Base-by-base conservation (phyloP, 2,329 filamentous ascomycete genomes). In the Exophiala sp. region DNA sequence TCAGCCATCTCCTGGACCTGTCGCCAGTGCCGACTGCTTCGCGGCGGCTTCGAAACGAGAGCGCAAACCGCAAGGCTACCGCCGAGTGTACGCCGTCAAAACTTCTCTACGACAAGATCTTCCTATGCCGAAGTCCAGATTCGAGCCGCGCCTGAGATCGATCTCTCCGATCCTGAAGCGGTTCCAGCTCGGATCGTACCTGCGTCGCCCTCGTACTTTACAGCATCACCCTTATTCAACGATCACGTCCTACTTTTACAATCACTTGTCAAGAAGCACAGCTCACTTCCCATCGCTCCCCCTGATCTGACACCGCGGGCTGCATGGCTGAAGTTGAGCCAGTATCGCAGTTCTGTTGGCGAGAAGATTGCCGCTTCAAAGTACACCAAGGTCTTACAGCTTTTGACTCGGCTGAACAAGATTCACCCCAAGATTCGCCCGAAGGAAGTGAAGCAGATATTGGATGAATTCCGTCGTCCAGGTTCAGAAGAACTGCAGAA, bases 201-300 rank as follows among this genome's bases (percentile, higher is more conserved):
- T 16, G 80, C 81, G 21, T 96, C 91, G 34, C 86, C 89, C 2
- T 94, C 92, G n/a, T 99, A 99, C 75, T 99, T 97, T 76, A 91
- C 90, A 48, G 87, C 87, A 48, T 86, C 86, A 57, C 88, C 91
- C 1, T 78, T 81, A 50, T 96, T 96, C 77, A 94, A 87, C 72
- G 94, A 99, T 73, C 82, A 88, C 65, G 83, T 88, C 63, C 81
- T 97, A 62, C 75, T 78, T 42, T 79, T 99, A 44, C 83, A 89
- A 64, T 78, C 81, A 9, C 79, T 97, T 20, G 74, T 88, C 52
- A 83, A 83, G 49, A 86, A 84, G 71, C 87, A 94, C 69, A 79
- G 83, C 52, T 78, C 84, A 21, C 80, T 97, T 11, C 94, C 94
- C 5, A 81, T 77, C 3, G 74, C 91, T 9, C 72, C 83, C 1